phyloP scores from a whole-genome alignment of 2,329 filamentous ascomycete species.

The Sporothrix euskadiensis region DNA sequence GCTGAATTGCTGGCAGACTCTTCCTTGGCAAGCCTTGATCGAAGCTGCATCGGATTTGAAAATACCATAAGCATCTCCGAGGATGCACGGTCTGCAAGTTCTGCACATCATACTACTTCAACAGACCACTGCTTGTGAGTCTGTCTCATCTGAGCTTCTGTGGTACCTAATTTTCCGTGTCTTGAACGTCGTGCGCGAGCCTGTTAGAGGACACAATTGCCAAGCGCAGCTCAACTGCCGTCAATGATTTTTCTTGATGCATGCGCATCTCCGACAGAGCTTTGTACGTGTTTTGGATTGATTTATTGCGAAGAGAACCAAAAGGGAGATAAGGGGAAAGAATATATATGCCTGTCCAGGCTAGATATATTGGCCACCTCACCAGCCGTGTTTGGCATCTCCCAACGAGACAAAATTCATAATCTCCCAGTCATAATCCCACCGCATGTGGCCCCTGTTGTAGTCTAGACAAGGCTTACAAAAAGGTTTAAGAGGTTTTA shows the following conservation, averaged over 20 bases:
- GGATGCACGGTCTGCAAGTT: no score
- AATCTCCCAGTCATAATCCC: background rate
- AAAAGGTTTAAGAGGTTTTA: background rate
- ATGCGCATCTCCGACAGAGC: background rate
- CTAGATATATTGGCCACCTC: background rate
- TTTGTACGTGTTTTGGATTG: background rate
- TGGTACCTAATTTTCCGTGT: background rate
- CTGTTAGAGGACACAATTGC: background rate
- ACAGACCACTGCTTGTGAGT: background rate
- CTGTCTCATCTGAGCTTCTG: background rate
- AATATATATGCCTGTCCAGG: background rate
- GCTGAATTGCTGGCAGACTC: background rate
- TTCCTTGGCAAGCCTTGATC: background rate
- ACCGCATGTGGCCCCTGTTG: background rate
- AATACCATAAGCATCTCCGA: slow-evolving; percentile 1
- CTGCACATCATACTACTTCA: background rate
- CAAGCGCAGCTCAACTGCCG: background rate
- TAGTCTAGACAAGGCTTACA: background rate
- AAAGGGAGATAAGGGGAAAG: slow-evolving; percentile 6
- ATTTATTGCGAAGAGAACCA: background rate
- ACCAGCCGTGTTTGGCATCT: background rate
- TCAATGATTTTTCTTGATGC: background rate
- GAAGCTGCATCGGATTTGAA: background rate
- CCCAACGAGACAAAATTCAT: background rate
- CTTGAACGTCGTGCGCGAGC: background rate